These are phyloP conservation scores for Parafenestella ontariensis DNA, from an alignment of 2,329 filamentous ascomycete genomes.

Conservation along the genomic window DNA sequence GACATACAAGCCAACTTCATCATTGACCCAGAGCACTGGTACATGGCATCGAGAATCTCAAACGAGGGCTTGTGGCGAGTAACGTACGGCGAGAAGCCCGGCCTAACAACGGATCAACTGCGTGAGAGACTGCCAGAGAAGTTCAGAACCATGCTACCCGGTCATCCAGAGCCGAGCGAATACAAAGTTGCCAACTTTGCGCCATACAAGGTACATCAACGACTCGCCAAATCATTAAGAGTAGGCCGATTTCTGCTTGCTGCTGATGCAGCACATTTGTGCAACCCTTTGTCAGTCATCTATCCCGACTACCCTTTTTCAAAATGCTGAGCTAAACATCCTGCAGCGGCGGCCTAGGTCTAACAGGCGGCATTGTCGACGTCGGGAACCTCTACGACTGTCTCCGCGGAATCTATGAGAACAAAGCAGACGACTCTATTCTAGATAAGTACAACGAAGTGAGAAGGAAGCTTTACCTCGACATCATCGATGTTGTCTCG, in stretches of 20 bases:
- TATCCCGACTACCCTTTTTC: constrained; percentile 25
- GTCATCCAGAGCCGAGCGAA: constrained; percentile 62
- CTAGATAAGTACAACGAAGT: constrained; percentile 18
- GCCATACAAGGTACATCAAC: constrained; percentile 66
- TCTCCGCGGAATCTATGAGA: constrained; percentile 39
- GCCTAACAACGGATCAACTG: constrained; percentile 60
- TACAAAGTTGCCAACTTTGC: constrained; percentile 63
- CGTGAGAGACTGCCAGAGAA: constrained; percentile 58
- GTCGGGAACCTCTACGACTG: constrained; percentile 65
- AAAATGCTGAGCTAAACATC: not conserved
- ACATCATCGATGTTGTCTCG: constrained; percentile 15
- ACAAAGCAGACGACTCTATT: constrained; percentile 9
- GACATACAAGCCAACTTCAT: constrained; percentile 62
- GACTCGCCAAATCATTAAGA: constrained; percentile 61
- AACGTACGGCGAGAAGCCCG: constrained; percentile 62
- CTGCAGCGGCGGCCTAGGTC: constrained; percentile 62
- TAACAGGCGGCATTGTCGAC: constrained; percentile 67
- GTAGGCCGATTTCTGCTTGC: constrained; percentile 62
- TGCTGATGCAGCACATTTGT: constrained; percentile 65
- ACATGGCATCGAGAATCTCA: constrained; percentile 65
- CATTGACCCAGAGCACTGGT: constrained; percentile 64
- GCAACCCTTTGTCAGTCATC: constrained; percentile 52
- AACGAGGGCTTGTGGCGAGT: constrained; percentile 65
- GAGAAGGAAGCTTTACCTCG: constrained; percentile 7
- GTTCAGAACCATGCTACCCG: constrained; percentile 63